Base-by-base conservation (phyloP, 163 green algal species). In the Coccomyxa subellipsoidea region DNA sequence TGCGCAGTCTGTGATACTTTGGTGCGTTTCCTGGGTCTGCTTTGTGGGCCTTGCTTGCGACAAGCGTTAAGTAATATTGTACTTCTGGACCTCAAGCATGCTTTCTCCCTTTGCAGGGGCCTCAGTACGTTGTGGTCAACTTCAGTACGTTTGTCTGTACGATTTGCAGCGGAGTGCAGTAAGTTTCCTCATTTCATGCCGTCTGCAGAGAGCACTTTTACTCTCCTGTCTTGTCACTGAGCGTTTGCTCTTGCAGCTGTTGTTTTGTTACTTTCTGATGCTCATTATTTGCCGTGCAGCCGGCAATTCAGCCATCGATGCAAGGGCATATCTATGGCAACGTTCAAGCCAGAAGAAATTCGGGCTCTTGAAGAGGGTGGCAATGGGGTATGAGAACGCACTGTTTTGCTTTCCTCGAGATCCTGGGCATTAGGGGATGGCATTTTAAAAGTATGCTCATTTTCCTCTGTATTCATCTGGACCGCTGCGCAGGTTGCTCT, bases 101-200 rank as follows among this genome's bases (percentile, higher is more conserved):
- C 47, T 21, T 27, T 59, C 3, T 59, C 5, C 15, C 23, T 12
- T 59, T 59, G 80, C 87, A 94, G 91, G 90, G 90, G 9, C 90
- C 90, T n/a, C 90, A 92, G 38, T 94, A 94, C 79, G 90, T 90
- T n/a, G 84, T 94, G 0, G 76, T 76, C 8, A 69, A 84, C 53
- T 92, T 92, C 80, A 87, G 83, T 37, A 88, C 91, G 4, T 94
- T 94, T 59, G 91, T 93, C 0, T 94, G 91, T 77, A 92, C 89
- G 36, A 75, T 82, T 29, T 94, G 91, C 84, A 90, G 87, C 70
- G 91, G 91, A 37, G 78, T 91, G 5, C 91, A 94, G 91, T 94
- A 81, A 92, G 91, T 93, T 4, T 0, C 29, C 32, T 78, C 12
- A 12, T 18, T 59, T 12, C 15, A 12, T 59, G 47, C 47, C 47